A percentile compares a stretch with the other conserved stretches of the same genome.
phyloP scores from a whole-genome alignment of 805 yeast genomes.

The Candida ovalis region DNA sequence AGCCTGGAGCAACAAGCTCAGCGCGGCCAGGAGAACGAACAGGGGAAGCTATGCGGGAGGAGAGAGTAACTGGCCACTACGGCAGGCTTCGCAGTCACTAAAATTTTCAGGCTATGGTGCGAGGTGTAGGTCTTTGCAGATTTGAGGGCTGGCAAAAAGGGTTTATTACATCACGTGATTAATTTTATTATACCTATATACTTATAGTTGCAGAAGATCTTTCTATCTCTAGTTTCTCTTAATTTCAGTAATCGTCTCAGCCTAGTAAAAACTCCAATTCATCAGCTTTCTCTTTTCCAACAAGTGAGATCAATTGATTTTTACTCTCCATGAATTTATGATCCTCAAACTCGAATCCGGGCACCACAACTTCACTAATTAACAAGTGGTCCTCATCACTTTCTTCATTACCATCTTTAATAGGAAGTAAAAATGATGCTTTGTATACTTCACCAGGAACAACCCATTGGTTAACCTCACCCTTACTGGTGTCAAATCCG shows the following conservation, averaged over 20 bases:
- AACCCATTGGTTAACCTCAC: slow-evolving; percentile 57
- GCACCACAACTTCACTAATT: slow-evolving; percentile 57
- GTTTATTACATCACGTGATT: slow-evolving; percentile 5
- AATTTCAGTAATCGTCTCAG: background rate
- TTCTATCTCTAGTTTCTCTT: too few relatives aligned
- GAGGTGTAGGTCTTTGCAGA: background rate
- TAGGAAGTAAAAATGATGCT: slow-evolving; percentile 48
- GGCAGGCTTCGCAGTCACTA: background rate
- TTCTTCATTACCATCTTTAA: slow-evolving; percentile 25
- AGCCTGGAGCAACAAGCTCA: background rate
- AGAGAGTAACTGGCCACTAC: too few relatives aligned
- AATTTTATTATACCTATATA: background rate
- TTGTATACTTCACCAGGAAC: slow-evolving; percentile 60
- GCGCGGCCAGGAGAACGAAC: background rate
- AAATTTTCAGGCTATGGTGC: background rate
- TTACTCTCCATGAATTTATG: slow-evolving; percentile 40
- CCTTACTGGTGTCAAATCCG: slow-evolving; percentile 44
- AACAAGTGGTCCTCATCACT: slow-evolving; percentile 38
- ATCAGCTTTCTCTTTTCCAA: slow-evolving; percentile 36
- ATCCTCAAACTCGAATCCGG: slow-evolving; percentile 57
- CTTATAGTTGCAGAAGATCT: too few relatives aligned
- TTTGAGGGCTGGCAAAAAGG: slow-evolving; percentile 3
- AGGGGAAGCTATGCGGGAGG: background rate
- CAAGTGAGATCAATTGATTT: slow-evolving; percentile 30
- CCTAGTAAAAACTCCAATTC: slow-evolving; percentile 37